Percentiles rank a stretch among this genome's conserved stretches.
phyloP scores from a whole-genome alignment of 805 yeast genomes.

The Jamesozyma jinghongensis region DNA sequence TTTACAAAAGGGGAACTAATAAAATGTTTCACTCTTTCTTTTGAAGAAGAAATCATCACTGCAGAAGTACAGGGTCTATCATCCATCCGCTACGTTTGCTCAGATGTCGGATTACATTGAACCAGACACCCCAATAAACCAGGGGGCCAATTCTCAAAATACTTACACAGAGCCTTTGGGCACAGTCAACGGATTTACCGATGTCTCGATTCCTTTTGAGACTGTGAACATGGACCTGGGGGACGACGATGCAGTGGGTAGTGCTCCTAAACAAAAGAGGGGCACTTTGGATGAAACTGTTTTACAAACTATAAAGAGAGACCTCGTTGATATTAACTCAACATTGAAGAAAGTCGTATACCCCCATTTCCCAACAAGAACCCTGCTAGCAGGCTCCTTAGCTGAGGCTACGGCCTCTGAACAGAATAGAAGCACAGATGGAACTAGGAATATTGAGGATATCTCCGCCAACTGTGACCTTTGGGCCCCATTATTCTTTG shows the following conservation, averaged over 20 bases:
- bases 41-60: too few species aligned
- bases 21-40: too few species aligned
- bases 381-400: slow-evolving; percentile 4
- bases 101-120: slow-evolving; percentile 25
- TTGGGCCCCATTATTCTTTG: slow-evolving; percentile 31
- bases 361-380: slow-evolving; percentile 23
- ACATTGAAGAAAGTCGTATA: slow-evolving; percentile 29
- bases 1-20: too few species aligned
- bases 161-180: background rate
- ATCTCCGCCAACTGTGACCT: slow-evolving; percentile 22
- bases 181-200: background rate
- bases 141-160: background rate
- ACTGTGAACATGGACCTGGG: background rate
- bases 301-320: slow-evolving; percentile 24
- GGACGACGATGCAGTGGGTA: background rate
- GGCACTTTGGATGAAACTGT: slow-evolving; percentile 30
- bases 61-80: too few species aligned
- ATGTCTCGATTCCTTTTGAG: slow-evolving; percentile 4
- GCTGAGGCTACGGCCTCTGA: background rate
- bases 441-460: slow-evolving; percentile 3
- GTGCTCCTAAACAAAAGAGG: slow-evolving; percentile 8
- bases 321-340: slow-evolving; percentile 23
- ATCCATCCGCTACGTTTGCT: too few species aligned
- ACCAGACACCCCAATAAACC: slow-evolving; percentile 9
- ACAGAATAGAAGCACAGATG: background rate